Base-by-base conservation (phyloP, 2,329 filamentous ascomycete species). In the Trichophyton simii region DNA sequence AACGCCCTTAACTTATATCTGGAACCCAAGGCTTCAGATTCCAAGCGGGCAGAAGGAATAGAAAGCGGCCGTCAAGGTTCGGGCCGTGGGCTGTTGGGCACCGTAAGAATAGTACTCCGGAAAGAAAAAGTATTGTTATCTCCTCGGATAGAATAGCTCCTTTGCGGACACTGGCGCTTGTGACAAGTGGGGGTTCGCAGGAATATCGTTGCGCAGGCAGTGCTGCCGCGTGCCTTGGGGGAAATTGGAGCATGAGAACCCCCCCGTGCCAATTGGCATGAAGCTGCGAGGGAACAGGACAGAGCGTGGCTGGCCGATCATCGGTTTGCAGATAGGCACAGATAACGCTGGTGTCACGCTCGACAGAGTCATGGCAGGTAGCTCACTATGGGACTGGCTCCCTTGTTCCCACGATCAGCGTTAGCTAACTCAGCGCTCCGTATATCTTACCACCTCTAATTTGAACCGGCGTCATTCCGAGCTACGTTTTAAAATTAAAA, bases 301-400 rank as follows among this genome's bases (percentile, higher is more conserved):
- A 42, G 64, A 61, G 6, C 75, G 67, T 0, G 70, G 67, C n/a
- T 68, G 67, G 46, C 71, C 68, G 57, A 71, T 68, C 67, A 74
- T 73, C 8, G 74, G 73, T 5, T 75, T 69, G 59, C 72, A 75
- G 28, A 31, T 31, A 31, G 15, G 74, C 71, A 60, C 72, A 74
- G 36, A 73, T 71, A 31, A 75, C 70, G 18, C 67, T 72, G 11
- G 70, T 66, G 60, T 72, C 72, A 28, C 69, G 67, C 67, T 76
- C 75, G 6, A 31, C 6, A 7, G 28, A 7, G 28, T 7, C 36
- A 72, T 72, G 15, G 71, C 69, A 6, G 64, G 63, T 36, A 31
- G 5, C 28, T 8, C 1, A 6, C 25, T 31, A 31, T 73, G 66
- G 2, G 70, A 13, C 34, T 38, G 67, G 42, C 71, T 71, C 57